Conservation (phyloP, 345 rosid genomes). For the Linum lewisii region DNA sequence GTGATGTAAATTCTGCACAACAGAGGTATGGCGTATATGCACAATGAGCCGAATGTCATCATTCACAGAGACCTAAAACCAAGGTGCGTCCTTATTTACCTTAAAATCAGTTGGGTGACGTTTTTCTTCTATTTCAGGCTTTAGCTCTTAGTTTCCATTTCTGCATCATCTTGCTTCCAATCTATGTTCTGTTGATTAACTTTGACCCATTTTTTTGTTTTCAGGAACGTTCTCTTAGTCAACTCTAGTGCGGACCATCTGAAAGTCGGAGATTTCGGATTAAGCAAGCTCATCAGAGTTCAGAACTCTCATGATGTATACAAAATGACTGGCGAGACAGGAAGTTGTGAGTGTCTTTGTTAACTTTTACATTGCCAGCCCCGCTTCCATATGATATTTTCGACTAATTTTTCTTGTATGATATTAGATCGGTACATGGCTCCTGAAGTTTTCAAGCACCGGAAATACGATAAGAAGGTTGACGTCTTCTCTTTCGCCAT, state of each 20-base stretch:
- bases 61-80: constrained; percentile 93
- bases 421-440: constrained; percentile 93
- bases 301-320: constrained; percentile 92
- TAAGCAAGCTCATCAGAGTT: constrained; percentile 96
- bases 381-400: constrained; percentile 7
- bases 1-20: constrained; percentile 11
- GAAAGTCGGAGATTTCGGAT: constrained; percentile 98
- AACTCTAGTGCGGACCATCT: constrained; percentile 90
- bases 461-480: constrained; percentile 94
- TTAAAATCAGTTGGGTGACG: constrained; percentile 4
- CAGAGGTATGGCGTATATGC: constrained; percentile 98
- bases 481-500: constrained; percentile 97
- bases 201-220: constrained; percentile 8
- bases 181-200: neutral
- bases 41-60: constrained; percentile 95
- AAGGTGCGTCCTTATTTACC: constrained; percentile 38
- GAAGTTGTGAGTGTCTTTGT: constrained; percentile 71
- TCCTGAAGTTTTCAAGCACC: constrained; percentile 97
- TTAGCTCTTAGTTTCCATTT: neutral
- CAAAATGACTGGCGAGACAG: constrained; percentile 99
- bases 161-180: too few species aligned
- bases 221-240: constrained; percentile 96
- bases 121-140: neutral
- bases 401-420: constrained; percentile 15
- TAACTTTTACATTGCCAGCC: constrained; percentile 1